phyloP scores from a whole-genome alignment of 371 early-diverging fungal species.

The Mortierella sp. region DNA sequence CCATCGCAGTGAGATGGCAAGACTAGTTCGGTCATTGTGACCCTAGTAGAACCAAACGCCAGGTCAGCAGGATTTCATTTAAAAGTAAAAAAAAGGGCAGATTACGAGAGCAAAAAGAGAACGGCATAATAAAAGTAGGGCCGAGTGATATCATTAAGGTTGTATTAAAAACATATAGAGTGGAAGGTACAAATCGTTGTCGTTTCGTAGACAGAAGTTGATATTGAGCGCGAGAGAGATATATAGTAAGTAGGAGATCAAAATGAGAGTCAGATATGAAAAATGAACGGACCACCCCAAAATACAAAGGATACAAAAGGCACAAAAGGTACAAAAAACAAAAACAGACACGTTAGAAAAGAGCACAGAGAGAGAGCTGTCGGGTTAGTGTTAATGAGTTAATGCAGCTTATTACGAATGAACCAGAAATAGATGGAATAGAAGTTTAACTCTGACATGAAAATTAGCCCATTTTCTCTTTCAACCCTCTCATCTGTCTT shows the following conservation, averaged over 20 bases:
- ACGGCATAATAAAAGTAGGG: not conserved
- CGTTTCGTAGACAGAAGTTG: too few relatives aligned
- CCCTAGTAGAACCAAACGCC: conserved; percentile 24
- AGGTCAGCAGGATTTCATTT: not conserved
- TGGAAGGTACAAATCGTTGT: not conserved
- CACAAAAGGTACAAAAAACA: not conserved
- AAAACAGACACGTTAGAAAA: not conserved
- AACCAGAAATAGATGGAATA: too few relatives aligned
- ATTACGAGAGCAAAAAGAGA: not conserved
- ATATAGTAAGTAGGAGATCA: not conserved
- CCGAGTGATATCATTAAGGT: not conserved
- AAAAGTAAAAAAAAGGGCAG: not conserved
- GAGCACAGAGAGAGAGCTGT: not conserved
- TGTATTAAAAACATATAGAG: too few relatives aligned
- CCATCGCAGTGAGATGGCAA: conserved; percentile 47
- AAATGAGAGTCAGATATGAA: not conserved
- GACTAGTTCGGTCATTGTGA: conserved; percentile 54
- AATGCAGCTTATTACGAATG: too few relatives aligned
- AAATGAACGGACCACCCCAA: not conserved
- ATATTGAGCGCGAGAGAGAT: too few relatives aligned
- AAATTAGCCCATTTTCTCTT: too few relatives aligned
- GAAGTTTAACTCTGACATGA: too few relatives aligned
- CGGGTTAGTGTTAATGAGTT: too few relatives aligned
- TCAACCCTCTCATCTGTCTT: too few relatives aligned
- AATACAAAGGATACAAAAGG: not conserved